phyloP scores from a whole-genome alignment of 805 yeast genomes.

The Ogataea populi-albae region DNA sequence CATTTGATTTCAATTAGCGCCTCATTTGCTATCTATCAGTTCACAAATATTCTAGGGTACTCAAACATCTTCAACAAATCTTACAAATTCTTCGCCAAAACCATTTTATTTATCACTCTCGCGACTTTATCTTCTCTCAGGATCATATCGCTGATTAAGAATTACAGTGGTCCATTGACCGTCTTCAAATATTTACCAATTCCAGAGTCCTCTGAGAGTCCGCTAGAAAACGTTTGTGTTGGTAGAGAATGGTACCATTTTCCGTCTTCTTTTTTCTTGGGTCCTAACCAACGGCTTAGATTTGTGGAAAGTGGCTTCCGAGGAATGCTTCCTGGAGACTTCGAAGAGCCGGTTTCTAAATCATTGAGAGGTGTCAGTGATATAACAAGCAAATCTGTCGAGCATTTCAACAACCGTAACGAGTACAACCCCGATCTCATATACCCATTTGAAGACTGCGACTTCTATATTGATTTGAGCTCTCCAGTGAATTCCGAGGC shows the following conservation, averaged over 20 bases:
- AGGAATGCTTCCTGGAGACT: slow-evolving; percentile 88
- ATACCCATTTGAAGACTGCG: slow-evolving; percentile 50
- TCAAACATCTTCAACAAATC: slow-evolving; percentile 12
- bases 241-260: slow-evolving; percentile 95
- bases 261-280: slow-evolving; percentile 83
- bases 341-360: slow-evolving; percentile 39
- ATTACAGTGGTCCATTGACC: slow-evolving; percentile 71
- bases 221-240: slow-evolving; percentile 62
- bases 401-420: slow-evolving; percentile 74
- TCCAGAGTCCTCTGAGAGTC: slow-evolving; percentile 14
- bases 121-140: slow-evolving; percentile 45
- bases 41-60: slow-evolving; percentile 14
- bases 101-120: slow-evolving; percentile 12
- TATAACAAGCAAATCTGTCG: slow-evolving; percentile 50
- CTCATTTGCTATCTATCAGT: slow-evolving; percentile 40
- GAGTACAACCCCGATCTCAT: slow-evolving; percentile 59
- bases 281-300: slow-evolving; percentile 56
- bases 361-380: slow-evolving; percentile 23
- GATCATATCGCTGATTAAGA: slow-evolving; percentile 55
- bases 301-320: slow-evolving; percentile 78
- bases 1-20: slow-evolving; percentile 65
- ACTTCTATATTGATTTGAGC: slow-evolving; percentile 65
- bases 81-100: slow-evolving; percentile 9
- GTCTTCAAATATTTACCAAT: slow-evolving; percentile 48
- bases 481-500: slow-evolving; percentile 42